A percentile compares a stretch with the other conserved stretches of the same genome.
Evolutionary conservation across 2,329 filamentous ascomycete species (phyloP).

Genomic region (Botrytis pseudocinerea): DNA sequence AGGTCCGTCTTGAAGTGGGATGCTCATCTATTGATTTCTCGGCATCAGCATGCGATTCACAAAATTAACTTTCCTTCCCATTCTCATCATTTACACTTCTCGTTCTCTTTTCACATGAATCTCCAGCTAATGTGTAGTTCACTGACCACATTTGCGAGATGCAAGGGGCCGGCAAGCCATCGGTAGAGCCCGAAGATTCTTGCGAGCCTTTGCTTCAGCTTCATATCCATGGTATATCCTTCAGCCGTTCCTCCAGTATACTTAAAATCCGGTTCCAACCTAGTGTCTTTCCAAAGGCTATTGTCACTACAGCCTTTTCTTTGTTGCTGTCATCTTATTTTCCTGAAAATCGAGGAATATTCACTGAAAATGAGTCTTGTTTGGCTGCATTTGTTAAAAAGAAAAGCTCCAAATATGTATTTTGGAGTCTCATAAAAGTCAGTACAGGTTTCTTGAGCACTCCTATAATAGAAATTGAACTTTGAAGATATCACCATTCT

Average conservation of each 20-base stretch:
- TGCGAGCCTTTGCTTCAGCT: background rate
- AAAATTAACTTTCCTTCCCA: background rate
- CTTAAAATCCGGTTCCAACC: background rate
- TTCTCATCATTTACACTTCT: fast-evolving
- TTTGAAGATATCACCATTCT: background rate
- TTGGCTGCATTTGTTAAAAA: background rate
- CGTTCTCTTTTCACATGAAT: background rate
- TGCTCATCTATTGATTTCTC: background rate
- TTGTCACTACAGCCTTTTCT: background rate
- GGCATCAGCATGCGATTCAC: background rate
- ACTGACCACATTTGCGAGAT: background rate
- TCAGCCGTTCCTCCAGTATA: background rate
- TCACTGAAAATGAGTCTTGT: background rate
- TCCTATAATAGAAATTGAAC: background rate
- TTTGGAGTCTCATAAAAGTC: background rate
- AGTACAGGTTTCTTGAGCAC: background rate
- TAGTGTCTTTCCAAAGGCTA: background rate
- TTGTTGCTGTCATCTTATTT: background rate
- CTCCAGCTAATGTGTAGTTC: too few relatives aligned
- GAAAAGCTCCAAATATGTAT: background rate
- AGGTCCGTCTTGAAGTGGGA: background rate
- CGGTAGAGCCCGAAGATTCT: background rate
- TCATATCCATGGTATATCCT: fast-evolving
- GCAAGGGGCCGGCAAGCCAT: background rate
- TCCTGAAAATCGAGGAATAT: background rate